Base-by-base conservation (phyloP, 2,329 filamentous ascomycete species). In the Atkinsonella hypoxylon region DNA sequence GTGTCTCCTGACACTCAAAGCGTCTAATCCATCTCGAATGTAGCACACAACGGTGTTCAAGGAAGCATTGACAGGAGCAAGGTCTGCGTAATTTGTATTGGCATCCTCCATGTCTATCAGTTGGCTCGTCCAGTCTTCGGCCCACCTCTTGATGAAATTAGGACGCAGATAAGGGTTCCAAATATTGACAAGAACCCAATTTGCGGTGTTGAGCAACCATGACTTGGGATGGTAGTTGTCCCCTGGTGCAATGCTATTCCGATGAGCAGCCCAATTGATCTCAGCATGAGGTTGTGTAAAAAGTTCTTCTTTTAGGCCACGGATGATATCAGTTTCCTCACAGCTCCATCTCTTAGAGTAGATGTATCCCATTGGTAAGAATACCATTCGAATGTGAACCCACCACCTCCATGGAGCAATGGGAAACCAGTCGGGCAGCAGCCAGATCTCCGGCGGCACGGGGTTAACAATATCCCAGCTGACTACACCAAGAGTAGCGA, bases 301-400 rank as follows among this genome's bases (percentile, higher is more conserved):
- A 1, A 98, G 66, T 67, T 98, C 93, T 53, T 90, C 72, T 20
- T 85, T 82, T 40, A 98, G 67, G 50, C 81, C 78, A 20, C 78
- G 78, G 48, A 86, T 87, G 2, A 95, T 65, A 4, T 85, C 79
- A 40, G 87, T 91, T 57, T 86, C 76, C 15, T 88, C 85, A 56
- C 85, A 85, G 30, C 76, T 77, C 82, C 88, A 96, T 55, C 76
- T 76, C 70, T 85, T 89, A 0, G 89, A 95, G 72, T 86, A 95
- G 41, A 97, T 67, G 62, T 86, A 96, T 0, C 85, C 82, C 89
- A 97, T 96, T 5, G 90, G 85, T 46, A 95, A 66, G 61, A 91
- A 95, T n/a, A 98, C 90, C 67, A 87, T 82, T n/a, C 93, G 88
- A 67, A 96, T 96, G 61, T 98, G 93, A 60, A 97, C 87, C 91